Percentiles rank a stretch among this genome's conserved stretches.
Conservation (phyloP, 305 asterid species). For the Fraxinus greggii region DNA sequence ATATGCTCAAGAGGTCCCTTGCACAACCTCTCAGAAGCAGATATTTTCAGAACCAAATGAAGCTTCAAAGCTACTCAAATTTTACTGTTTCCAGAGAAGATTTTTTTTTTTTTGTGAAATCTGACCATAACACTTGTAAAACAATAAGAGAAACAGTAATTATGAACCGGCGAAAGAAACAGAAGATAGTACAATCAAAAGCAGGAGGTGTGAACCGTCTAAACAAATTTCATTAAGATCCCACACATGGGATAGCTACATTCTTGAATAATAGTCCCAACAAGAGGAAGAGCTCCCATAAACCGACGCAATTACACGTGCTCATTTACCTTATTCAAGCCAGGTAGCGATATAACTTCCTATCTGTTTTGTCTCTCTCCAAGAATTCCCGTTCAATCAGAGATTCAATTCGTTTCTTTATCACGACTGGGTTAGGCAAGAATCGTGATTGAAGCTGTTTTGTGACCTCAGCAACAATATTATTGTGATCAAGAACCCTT, state of each 20-base stretch:
- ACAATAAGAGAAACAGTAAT: neutral
- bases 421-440: conserved; percentile 33
- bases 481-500: conserved; percentile 33
- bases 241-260: neutral
- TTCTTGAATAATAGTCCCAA: conserved; percentile 5
- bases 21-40: neutral
- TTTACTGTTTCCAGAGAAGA: neutral
- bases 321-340: conserved; percentile 23
- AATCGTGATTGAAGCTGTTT: conserved; percentile 34
- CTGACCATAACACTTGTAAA: neutral
- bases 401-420: conserved; percentile 37
- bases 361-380: conserved; percentile 32
- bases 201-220: neutral
- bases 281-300: neutral
- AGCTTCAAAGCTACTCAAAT: neutral
- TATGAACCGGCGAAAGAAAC: neutral
- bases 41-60: neutral
- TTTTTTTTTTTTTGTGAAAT: neutral
- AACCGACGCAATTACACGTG: neutral
- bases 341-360: conserved; percentile 35
- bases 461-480: conserved; percentile 33
- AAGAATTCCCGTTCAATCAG: conserved; percentile 34
- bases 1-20: neutral
- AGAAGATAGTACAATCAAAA: neutral
- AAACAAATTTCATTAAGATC: neutral